These are phyloP conservation scores for Clavispora vitiphila DNA, from an alignment of 805 yeast genomes.

Conservation along the genomic window DNA sequence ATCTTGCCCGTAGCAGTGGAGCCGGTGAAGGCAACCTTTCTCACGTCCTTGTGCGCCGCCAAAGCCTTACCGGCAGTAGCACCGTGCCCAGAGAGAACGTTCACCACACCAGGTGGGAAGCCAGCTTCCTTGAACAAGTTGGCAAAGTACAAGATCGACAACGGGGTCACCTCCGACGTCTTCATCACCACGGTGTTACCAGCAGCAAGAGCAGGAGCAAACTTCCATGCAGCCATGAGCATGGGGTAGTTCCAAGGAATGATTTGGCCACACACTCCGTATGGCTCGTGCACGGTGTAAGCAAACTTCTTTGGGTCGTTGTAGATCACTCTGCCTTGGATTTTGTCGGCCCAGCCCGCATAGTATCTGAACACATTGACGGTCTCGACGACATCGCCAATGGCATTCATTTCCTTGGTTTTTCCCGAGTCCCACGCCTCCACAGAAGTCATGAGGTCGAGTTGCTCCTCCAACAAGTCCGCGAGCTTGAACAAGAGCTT, in stretches of 20 bases:
- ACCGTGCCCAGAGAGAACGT: constrained; percentile 69
- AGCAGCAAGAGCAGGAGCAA: constrained; percentile 78
- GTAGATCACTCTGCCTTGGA: constrained; percentile 41
- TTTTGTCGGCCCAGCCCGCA: constrained; percentile 62
- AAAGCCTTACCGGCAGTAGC: constrained; percentile 63
- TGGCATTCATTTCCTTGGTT: constrained; percentile 44
- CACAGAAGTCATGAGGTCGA: constrained; percentile 26
- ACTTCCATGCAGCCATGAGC: constrained; percentile 73
- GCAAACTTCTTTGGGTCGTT: constrained; percentile 49
- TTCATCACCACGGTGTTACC: constrained; percentile 72
- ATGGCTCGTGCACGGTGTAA: constrained; percentile 64
- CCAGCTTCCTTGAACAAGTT: constrained; percentile 58
- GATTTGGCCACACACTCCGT: constrained; percentile 63
- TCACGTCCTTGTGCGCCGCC: constrained; percentile 53
- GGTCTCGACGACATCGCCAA: constrained; percentile 44
- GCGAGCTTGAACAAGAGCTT: constrained; percentile 33
- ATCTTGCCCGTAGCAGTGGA: constrained; percentile 63
- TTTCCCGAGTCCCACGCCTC: constrained; percentile 48
- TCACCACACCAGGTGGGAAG: constrained; percentile 72
- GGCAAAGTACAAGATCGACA: constrained; percentile 61
- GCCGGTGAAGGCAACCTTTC: constrained; percentile 62
- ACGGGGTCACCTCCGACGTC: constrained; percentile 73
- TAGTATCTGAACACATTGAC: constrained; percentile 45
- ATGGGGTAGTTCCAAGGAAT: constrained; percentile 72
- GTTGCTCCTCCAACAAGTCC: constrained; percentile 28